Evolutionary conservation across 2,329 filamentous ascomycete genomes (phyloP).

Genomic region (Fonsecaea pedrosoi): DNA sequence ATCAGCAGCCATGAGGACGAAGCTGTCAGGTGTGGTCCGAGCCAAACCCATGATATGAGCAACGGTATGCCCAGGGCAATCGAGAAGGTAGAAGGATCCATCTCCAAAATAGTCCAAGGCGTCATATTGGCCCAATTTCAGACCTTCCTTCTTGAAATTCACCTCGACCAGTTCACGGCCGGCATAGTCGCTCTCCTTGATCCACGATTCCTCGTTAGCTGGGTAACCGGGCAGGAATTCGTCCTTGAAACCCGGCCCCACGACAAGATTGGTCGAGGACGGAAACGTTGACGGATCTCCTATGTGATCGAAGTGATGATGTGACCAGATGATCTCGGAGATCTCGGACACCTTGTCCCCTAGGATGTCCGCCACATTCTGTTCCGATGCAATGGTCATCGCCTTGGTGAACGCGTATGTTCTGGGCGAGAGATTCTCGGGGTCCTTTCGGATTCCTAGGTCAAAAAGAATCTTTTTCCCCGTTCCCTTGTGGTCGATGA

Average conservation of each 20-base stretch:
- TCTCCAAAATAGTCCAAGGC: constrained; percentile 50
- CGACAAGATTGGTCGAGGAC: constrained; percentile 54
- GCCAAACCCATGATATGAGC: constrained; percentile 60
- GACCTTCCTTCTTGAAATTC: constrained; percentile 22
- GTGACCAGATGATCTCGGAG: constrained; percentile 37
- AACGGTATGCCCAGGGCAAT: constrained; percentile 55
- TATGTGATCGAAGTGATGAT: constrained; percentile 53
- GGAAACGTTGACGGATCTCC: constrained; percentile 60
- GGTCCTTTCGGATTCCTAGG: constrained; percentile 41
- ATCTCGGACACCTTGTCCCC: constrained; percentile 37
- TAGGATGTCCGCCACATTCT: constrained; percentile 33
- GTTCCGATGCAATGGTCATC: constrained; percentile 19
- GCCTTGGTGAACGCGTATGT: constrained; percentile 17
- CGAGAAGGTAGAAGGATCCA: constrained; percentile 52
- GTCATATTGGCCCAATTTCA: constrained; percentile 46
- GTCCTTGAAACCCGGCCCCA: constrained; percentile 60
- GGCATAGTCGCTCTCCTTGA: constrained; percentile 47
- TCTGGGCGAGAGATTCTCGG: constrained; percentile 37
- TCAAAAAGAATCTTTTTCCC: constrained; percentile 58
- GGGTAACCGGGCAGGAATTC: constrained; percentile 58
- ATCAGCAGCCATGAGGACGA: constrained; percentile 55
- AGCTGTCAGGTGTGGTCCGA: constrained; percentile 50
- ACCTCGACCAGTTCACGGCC: constrained; percentile 41
- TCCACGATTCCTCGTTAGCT: constrained; percentile 44
- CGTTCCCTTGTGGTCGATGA: constrained; percentile 82